Evolutionary conservation across 2,329 filamentous ascomycete species (phyloP), one percentile per base, ranked within the genome.

Genomic region (Mycogone perniciosa): DNA sequence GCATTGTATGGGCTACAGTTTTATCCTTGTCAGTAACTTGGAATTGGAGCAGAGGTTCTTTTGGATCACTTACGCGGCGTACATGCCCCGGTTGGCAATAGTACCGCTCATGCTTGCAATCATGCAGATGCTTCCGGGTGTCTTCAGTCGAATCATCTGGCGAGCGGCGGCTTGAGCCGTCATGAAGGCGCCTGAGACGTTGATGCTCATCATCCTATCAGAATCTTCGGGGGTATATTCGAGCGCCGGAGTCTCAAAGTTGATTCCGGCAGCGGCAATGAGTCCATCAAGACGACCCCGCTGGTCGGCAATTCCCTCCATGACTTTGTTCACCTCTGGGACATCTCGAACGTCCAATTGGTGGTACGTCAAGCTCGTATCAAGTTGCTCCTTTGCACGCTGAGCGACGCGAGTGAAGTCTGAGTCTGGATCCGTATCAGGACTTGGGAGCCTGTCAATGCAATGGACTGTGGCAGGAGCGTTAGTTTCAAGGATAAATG

Each of bases 81-180:
- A 73, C 64, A 80, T 64, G 35, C 77, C 77, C 60, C 79, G 72
- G 65, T 87, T 87, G 31, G 83, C 83, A 57, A 87, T 74, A 5
- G 76, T 79, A 13, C 79, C 84, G 57, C 81, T 84, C 83, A 87
- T 88, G 57, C 80, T 84, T n/a, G 77, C 82, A 62, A 88, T 84
- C 61, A 88, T 67, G 10, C 81, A 79, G 53, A 88, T 79, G 62
- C 80, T 85, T 0, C 84, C 83, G 5, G 72, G 70, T 29, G 70
- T 73, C 51, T 79, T 75, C 30, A 80, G 72, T 46, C 76, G 75
- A 26, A 82, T 71, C 77, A 88, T 83, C 65, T 93, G 86, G 50
- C 84, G 79, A 33, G 90, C 91, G n/a, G 89, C 88, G 20, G 89
- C 89, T 73, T 92, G 88, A 29, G 89, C 89, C 56, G 89, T 95